Base-by-base conservation (phyloP, 2,329 filamentous ascomycete species). In the Trichoderma sp. region DNA sequence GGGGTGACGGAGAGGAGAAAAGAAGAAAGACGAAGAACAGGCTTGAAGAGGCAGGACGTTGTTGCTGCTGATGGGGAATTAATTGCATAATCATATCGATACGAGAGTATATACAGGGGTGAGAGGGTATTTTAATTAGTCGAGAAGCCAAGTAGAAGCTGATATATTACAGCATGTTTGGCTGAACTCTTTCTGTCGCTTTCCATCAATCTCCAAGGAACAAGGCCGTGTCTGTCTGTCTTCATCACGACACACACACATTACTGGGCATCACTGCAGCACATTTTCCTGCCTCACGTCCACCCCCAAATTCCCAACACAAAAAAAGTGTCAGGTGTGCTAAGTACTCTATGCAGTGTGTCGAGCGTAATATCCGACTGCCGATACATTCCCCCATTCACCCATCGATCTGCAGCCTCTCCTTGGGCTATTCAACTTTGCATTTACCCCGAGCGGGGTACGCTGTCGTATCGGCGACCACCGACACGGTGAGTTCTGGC, bases 331-430 rank as follows among this genome's bases (percentile, higher is more conserved):
- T 64, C 43, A 47, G 43, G 43, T 20, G 43, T 39, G 34, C 34
- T n/a, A 4, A 1, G 39, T 43, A 2, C 39, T 28, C 63, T 39
- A 47, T 36, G 47, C 32, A 50, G 26, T 50, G 43, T 39, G 36
- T 28, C n/a, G 15, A 79, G 82, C 32, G 75, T 82, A n/a, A 30
- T 34, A 68, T 34, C 26, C n/a, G 36, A 61, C 26, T 61, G 66
- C 66, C 55, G 66, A 68, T 68, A 36, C 68, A 34, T 36, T 36
- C 26, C 68, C 68, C 68, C 68, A 34, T 36, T 39, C 68, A 32
- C 68, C 30, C 59, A 55, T 70, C 43, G 59, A 70, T 70, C 59
- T 53, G 47, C 59, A 53, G 58, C 57, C 57, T 53, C 57, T 70
- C 43, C 47, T 30, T 55, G 68, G 58, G 43, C 68, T 70, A 39